Evolutionary conservation across 2,329 filamentous ascomycete genomes (phyloP).

Genomic region (Trichoderma atroviride): DNA sequence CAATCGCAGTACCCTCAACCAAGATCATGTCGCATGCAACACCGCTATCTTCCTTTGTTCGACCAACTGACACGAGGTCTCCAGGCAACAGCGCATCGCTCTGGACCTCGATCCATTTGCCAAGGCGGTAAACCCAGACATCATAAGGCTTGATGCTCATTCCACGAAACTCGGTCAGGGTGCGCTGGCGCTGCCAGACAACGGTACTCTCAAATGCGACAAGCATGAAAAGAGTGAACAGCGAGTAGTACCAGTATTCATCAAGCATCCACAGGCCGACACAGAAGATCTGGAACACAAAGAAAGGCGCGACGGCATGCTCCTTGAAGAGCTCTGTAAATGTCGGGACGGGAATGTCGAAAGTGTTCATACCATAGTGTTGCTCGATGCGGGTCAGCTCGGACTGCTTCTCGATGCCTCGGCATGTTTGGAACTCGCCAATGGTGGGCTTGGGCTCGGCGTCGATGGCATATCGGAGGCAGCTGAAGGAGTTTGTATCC

Average conservation of each 20-base stretch:
- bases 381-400: conserved; percentile 81
- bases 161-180: conserved; percentile 91
- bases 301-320: conserved; percentile 97
- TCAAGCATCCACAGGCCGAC: conserved; percentile 98
- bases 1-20: conserved; percentile 92
- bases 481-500: conserved; percentile 73
- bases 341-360: conserved; percentile 95
- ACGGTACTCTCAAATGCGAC: conserved; percentile 97
- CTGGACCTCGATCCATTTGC: conserved; percentile 83
- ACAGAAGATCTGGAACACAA: conserved; percentile 98
- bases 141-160: conserved; percentile 99
- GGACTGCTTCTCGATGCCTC: conserved; percentile 72
- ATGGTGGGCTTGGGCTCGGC: conserved; percentile 79
- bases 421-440: conserved; percentile 75
- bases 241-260: conserved; percentile 99
- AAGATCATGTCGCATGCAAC: conserved; percentile 97
- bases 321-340: conserved; percentile 97
- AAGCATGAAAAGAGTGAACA: conserved; percentile 98
- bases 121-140: conserved; percentile 84
- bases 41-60: conserved; percentile 95
- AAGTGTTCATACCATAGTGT: conserved; percentile 94
- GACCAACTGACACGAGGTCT: conserved; percentile 86
- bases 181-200: conserved; percentile 97
- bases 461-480: conserved; percentile 83
- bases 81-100: conserved; percentile 93